phyloP scores from a whole-genome alignment of 176 grass and related monocot genomes.

The Lolium perenne region DNA sequence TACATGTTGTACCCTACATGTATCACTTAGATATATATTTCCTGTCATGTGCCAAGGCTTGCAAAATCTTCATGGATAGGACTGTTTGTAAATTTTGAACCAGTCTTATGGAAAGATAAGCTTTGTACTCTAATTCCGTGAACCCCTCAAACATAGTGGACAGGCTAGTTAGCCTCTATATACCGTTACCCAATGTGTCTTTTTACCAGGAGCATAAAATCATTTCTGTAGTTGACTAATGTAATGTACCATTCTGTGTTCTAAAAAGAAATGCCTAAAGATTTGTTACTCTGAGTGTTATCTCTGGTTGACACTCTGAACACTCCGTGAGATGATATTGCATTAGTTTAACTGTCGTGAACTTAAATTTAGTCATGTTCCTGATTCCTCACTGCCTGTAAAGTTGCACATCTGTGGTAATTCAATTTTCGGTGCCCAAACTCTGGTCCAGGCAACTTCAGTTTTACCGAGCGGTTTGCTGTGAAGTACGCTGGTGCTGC shows the following conservation, averaged over 20 bases:
- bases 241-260: not conserved
- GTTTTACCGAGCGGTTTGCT: constrained; percentile 68
- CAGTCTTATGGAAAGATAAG: not conserved
- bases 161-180: not conserved
- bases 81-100: not conserved
- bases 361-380: constrained; percentile 9
- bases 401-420: not conserved
- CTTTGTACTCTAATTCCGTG: not conserved
- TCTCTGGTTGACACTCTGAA: not conserved
- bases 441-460: constrained; percentile 81
- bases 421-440: not conserved
- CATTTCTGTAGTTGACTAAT: not conserved
- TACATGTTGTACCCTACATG: not conserved
- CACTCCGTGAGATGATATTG: not conserved
- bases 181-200: not conserved
- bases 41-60: not conserved
- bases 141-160: not conserved
- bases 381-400: not conserved
- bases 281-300: not conserved
- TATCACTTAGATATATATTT: not conserved
- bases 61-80: not conserved
- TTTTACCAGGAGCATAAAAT: not conserved
- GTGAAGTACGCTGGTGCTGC: constrained; percentile 93
- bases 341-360: not conserved
- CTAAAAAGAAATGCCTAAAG: not conserved